phyloP scores from a whole-genome alignment of 2,329 filamentous ascomycete genomes.

The Biscogniauxia marginata region DNA sequence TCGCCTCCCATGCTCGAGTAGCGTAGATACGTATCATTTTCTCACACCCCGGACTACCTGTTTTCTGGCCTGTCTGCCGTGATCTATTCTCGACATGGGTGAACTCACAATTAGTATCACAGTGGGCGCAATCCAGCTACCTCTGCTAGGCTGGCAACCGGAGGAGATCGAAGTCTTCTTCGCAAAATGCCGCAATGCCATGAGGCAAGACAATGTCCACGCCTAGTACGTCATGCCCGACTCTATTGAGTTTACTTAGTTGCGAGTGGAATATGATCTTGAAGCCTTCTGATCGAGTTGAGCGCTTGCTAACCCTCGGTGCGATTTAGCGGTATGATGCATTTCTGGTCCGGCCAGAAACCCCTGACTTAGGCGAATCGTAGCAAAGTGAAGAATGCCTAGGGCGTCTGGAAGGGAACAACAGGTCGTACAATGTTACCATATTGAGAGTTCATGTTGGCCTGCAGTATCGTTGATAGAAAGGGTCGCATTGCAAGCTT shows the following conservation, averaged over 20 bases:
- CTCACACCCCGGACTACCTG: not conserved
- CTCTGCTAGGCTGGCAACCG: conserved; percentile 35
- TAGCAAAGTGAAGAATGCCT: not conserved
- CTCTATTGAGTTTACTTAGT: not conserved
- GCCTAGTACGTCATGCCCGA: conserved; percentile 24
- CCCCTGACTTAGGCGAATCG: conserved; percentile 24
- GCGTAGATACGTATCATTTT: not conserved
- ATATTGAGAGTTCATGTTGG: not conserved
- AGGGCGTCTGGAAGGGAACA: not conserved
- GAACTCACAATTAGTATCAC: not conserved
- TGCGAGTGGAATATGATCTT: conserved; percentile 5
- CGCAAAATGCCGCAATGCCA: conserved; percentile 24
- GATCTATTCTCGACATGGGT: not conserved
- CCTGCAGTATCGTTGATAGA: not conserved
- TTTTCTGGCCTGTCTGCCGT: not conserved
- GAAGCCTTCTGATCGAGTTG: conserved; percentile 2
- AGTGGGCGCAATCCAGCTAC: conserved; percentile 40
- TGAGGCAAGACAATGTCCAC: conserved; percentile 30
- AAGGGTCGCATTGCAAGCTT: not conserved
- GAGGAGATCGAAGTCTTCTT: conserved; percentile 30
- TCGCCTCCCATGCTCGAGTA: not conserved
- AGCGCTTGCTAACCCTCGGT: conserved; percentile 10
- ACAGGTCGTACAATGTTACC: not conserved
- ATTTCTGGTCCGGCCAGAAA: conserved; percentile 44
- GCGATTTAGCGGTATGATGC: conserved; percentile 35